A percentile compares a stretch with the other conserved stretches of the same genome.
Evolutionary conservation across 352 stramenopile genomes (phyloP).

Genomic region (Phytopythium montanum): DNA sequence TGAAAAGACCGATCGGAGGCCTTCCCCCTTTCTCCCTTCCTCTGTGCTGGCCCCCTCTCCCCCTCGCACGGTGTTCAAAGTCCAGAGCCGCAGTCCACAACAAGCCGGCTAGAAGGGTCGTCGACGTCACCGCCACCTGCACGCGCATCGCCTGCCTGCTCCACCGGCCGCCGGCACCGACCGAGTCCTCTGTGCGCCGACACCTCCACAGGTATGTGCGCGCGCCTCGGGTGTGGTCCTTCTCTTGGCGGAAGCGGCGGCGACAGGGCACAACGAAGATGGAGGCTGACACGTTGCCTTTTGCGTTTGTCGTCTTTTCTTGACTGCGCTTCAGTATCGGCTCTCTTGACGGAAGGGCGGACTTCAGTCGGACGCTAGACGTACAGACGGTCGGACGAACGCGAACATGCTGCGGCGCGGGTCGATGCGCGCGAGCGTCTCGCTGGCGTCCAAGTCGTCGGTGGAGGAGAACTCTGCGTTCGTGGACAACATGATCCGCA

Average conservation of each 20-base stretch:
- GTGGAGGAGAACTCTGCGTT: conserved; percentile 59
- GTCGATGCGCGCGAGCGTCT: conserved; percentile 25
- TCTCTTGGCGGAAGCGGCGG: too few species aligned
- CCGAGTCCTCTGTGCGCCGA: too few species aligned
- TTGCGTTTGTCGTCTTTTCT: too few species aligned
- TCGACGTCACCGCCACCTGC: not conserved
- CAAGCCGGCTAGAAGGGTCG: not conserved
- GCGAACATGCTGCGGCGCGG: conserved; percentile 29
- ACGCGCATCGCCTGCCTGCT: too few species aligned
- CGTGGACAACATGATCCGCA: conserved; percentile 67
- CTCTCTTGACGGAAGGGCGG: not conserved
- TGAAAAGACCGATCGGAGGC: not conserved
- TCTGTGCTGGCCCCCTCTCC: not conserved
- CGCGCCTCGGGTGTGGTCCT: too few species aligned
- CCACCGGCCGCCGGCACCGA: too few species aligned
- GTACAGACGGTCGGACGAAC: too few species aligned
- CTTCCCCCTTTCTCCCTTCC: not conserved
- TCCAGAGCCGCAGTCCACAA: not conserved
- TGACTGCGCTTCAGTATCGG: not conserved
- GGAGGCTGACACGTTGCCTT: too few species aligned
- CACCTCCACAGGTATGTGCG: too few species aligned
- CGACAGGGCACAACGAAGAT: too few species aligned
- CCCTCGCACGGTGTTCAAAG: not conserved
- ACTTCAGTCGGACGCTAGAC: not conserved
- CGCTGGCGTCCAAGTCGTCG: conserved; percentile 21